Conservation (phyloP, 768 basidiomycete genomes). For the Mycena haematopus region DNA sequence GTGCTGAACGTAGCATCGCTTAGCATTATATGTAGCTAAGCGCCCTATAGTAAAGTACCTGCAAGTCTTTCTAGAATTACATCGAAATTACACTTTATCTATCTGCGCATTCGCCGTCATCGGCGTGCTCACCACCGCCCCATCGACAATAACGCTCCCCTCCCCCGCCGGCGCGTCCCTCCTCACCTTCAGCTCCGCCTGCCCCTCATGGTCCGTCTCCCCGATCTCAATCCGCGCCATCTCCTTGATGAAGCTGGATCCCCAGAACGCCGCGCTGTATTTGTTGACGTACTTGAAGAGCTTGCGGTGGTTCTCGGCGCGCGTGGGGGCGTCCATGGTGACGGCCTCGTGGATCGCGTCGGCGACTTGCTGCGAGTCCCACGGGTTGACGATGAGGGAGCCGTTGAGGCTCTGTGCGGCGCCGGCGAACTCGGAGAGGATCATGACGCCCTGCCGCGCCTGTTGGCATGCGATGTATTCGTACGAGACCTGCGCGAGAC, state of each 20-base stretch:
- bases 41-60: neutral
- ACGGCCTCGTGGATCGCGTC: constrained; percentile 97
- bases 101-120: constrained; percentile 11
- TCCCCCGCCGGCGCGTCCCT: constrained; percentile 40
- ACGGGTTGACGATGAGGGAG: constrained; percentile 96
- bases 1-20: neutral
- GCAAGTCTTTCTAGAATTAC: constrained; percentile 23
- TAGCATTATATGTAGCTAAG: constrained; percentile 1
- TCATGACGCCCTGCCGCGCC: constrained; percentile 93
- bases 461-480: constrained; percentile 98
- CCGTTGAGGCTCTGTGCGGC: constrained; percentile 97
- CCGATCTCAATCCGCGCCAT: constrained; percentile 67
- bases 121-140: constrained; percentile 35
- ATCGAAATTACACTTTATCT: constrained; percentile 23
- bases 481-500: constrained; percentile 84
- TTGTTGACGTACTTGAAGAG: constrained; percentile 97
- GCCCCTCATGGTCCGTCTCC: constrained; percentile 44
- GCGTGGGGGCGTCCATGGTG: constrained; percentile 80
- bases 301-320: constrained; percentile 94
- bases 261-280: constrained; percentile 94
- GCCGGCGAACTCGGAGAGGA: constrained; percentile 97
- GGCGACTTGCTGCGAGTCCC: constrained; percentile 98
- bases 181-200: constrained; percentile 41
- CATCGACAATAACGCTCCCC: constrained; percentile 48
- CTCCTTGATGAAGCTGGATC: constrained; percentile 87